Conservation (phyloP, 768 basidiomycete species). For the Chalciporus chontae region DNA sequence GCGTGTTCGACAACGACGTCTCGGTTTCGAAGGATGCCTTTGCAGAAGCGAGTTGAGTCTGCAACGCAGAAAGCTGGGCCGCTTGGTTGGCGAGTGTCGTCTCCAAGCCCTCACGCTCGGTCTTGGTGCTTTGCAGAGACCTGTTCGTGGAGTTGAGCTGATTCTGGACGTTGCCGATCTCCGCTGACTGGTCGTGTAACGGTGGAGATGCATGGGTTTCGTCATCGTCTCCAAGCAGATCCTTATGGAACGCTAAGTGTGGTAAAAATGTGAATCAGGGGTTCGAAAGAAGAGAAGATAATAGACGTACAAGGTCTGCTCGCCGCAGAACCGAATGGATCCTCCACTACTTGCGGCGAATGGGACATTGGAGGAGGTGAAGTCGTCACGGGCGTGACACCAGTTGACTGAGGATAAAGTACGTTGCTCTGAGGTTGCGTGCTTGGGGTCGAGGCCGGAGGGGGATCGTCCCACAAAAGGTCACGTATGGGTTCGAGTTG, state of each 20-base stretch:
- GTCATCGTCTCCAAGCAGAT: conserved; percentile 75
- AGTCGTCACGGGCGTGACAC: conserved; percentile 25
- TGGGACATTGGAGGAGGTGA: conserved; percentile 27
- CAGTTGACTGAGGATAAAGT: conserved; percentile 38
- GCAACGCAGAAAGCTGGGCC: conserved; percentile 71
- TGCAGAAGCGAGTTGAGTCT: conserved; percentile 79
- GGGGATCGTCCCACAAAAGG: conserved; percentile 54
- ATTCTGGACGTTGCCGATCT: conserved; percentile 85
- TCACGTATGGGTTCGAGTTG: conserved; percentile 41
- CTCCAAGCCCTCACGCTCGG: conserved; percentile 67
- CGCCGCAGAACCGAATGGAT: conserved; percentile 49
- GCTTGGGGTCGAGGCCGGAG: conserved; percentile 38
- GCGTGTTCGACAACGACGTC: conserved; percentile 57
- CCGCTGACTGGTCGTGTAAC: conserved; percentile 71
- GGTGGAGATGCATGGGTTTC: conserved; percentile 44
- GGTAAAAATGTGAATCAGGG: conserved; percentile 7
- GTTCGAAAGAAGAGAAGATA: background rate
- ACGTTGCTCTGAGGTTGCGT: conserved; percentile 26
- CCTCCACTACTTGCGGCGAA: conserved; percentile 27
- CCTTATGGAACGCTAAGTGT: conserved; percentile 30
- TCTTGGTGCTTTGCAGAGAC: conserved; percentile 61
- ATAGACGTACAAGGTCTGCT: conserved; percentile 21
- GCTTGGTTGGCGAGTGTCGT: conserved; percentile 63
- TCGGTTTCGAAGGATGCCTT: conserved; percentile 87
- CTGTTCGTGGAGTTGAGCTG: conserved; percentile 78